Conservation (phyloP, 2,329 filamentous ascomycete species). For the Coniochaeta ligniaria region DNA sequence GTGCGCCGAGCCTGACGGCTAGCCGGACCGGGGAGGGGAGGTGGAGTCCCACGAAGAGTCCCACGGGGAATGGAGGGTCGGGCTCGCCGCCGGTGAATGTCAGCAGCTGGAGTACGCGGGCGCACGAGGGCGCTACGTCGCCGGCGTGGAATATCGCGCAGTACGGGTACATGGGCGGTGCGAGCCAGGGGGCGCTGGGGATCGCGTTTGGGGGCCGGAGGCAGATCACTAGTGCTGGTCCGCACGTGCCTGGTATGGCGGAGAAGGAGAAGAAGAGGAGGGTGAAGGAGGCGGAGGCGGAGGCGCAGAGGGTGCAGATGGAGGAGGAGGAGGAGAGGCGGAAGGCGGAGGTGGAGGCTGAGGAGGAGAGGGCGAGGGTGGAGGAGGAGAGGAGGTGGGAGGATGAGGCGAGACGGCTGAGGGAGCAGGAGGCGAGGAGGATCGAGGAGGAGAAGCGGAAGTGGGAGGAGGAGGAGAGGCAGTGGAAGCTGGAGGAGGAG, state of each 20-base stretch:
- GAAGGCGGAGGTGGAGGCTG: slow-evolving; percentile 39
- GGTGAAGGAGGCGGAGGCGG: slow-evolving; percentile 51
- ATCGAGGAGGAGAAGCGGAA: slow-evolving; percentile 61
- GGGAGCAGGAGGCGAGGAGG: slow-evolving; percentile 55
- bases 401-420: slow-evolving; percentile 63
- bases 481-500: slow-evolving; percentile 67
- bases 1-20: slow-evolving; percentile 30
- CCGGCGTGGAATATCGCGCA: slow-evolving; percentile 98
- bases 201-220: slow-evolving; percentile 86
- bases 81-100: slow-evolving; percentile 50
- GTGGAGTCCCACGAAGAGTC: slow-evolving; percentile 57
- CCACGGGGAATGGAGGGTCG: slow-evolving; percentile 33
- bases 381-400: slow-evolving; percentile 71
- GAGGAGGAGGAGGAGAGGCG: slow-evolving; percentile 44
- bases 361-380: slow-evolving; percentile 53
- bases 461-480: slow-evolving; percentile 71
- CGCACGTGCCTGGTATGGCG: slow-evolving; percentile 69
- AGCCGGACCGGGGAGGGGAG: slow-evolving; percentile 49
- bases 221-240: slow-evolving; percentile 82
- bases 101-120: slow-evolving; percentile 85
- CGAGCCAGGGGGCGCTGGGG: slow-evolving; percentile 90
- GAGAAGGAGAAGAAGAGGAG: slow-evolving; percentile 71
- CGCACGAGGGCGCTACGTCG: slow-evolving; percentile 70
- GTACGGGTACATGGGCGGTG: slow-evolving; percentile 97
- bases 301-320: slow-evolving; percentile 46